Percentiles rank a stretch among this genome's conserved stretches.
Conservation (phyloP, 1,139 yeast genomes). For the Suzukiozyma palmioleophila region DNA sequence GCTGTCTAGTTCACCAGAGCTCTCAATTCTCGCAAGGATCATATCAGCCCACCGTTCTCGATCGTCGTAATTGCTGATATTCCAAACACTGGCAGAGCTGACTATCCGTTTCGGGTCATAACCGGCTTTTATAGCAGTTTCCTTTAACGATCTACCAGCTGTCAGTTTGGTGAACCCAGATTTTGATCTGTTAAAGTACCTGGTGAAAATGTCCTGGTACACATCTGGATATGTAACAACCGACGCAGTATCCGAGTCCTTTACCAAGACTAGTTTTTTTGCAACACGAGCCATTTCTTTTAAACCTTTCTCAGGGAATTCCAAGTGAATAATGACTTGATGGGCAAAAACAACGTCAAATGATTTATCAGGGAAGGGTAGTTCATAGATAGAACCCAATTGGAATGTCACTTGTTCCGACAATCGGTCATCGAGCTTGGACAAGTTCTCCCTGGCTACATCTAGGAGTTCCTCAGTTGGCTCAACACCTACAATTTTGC, state of each 20-base stretch:
- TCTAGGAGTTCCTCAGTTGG: conserved; percentile 26
- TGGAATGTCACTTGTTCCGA: conserved; percentile 21
- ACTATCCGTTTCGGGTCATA: conserved; percentile 10
- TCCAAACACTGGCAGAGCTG: conserved; percentile 15
- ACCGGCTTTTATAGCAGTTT: conserved; percentile 18
- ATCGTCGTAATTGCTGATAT: conserved; percentile 9
- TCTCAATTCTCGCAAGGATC: conserved; percentile 10
- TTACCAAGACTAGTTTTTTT: conserved; percentile 31
- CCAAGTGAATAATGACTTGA: conserved; percentile 35
- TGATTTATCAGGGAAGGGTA: conserved; percentile 30
- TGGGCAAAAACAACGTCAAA: conserved; percentile 38
- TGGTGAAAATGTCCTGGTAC: conserved; percentile 11
- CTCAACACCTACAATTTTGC: conserved; percentile 28
- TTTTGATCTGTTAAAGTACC: conserved; percentile 9
- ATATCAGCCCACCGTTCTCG: conserved; percentile 9
- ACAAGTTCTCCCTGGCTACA: conserved; percentile 14
- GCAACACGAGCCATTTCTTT: conserved; percentile 31
- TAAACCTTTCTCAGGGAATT: conserved; percentile 26
- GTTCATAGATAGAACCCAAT: conserved; percentile 24
- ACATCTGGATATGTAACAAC: conserved; percentile 17
- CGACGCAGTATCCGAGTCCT: conserved; percentile 26
- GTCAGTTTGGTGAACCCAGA: conserved; percentile 12
- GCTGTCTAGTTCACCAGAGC: conserved; percentile 10
- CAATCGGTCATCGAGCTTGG: conserved; percentile 8
- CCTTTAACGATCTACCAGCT: conserved; percentile 16